These are phyloP conservation scores for Umbellularia californica DNA, from an alignment of 164 flowering plant genomes.

Conservation along the genomic window DNA sequence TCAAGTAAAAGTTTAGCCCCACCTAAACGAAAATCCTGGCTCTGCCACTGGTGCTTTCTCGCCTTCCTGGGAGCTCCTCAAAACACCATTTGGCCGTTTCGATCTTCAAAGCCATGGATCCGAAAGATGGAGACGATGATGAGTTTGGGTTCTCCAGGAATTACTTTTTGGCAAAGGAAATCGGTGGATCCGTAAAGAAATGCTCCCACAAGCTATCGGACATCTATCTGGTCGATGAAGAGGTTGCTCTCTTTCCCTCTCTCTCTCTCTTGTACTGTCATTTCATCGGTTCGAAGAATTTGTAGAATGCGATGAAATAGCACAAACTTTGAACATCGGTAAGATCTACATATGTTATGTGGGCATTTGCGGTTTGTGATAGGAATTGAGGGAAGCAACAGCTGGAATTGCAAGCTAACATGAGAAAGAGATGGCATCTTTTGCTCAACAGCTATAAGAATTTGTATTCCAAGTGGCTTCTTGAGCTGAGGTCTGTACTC, in stretches of 20 bases:
- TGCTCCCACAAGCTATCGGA: slow-evolving; percentile 69
- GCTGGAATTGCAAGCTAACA: slow-evolving; percentile 58
- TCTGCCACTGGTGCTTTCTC: no score
- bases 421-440: slow-evolving; percentile 55
- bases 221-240: slow-evolving; percentile 71
- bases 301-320: no score
- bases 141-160: slow-evolving; percentile 91
- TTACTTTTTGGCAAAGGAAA: slow-evolving; percentile 74
- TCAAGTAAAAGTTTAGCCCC: no score
- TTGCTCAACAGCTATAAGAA: slow-evolving; percentile 51
- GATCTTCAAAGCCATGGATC: slow-evolving; percentile 34
- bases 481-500: slow-evolving; percentile 53
- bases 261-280: background rate
- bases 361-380: no score
- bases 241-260: slow-evolving; percentile 33
- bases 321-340: no score
- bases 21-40: no score
- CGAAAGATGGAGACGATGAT: slow-evolving; percentile 50
- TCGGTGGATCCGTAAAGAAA: slow-evolving; percentile 66
- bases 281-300: no score
- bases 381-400: slow-evolving; percentile 72
- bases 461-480: slow-evolving; percentile 63
- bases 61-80: no score
- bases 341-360: background rate
- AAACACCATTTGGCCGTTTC: no score